Evolutionary conservation across 2,329 filamentous ascomycete species (phyloP).

Genomic region (Colletotrichum musae): DNA sequence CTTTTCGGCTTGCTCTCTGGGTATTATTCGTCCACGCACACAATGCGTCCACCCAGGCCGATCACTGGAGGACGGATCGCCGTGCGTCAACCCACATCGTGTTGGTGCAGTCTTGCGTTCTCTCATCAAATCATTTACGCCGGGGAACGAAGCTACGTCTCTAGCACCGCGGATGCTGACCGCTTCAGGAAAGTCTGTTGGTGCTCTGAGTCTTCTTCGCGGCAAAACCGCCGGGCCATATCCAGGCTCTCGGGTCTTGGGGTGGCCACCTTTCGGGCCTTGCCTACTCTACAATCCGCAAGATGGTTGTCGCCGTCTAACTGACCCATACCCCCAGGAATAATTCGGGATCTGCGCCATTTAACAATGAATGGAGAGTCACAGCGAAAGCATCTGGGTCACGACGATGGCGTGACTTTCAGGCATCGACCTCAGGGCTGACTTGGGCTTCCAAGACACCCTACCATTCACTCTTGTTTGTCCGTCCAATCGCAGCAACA

Average conservation of each 20-base stretch:
- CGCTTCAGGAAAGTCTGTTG: conserved; percentile 36
- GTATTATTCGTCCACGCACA: conserved; percentile 3
- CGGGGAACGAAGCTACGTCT: conserved; percentile 19
- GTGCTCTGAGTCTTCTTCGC: conserved; percentile 34
- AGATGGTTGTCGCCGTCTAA: not conserved
- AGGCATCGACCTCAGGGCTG: conserved; percentile 9
- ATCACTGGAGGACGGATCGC: conserved; percentile 20
- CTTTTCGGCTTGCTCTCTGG: not conserved
- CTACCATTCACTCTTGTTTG: not conserved
- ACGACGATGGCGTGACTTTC: not conserved
- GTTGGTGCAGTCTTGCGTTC: conserved; percentile 27
- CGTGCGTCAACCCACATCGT: conserved; percentile 28
- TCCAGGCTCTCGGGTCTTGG: conserved; percentile 32
- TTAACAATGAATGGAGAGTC: not conserved
- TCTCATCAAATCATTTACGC: conserved; percentile 25
- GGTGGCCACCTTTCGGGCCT: conserved; percentile 2
- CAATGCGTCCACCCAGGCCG: conserved; percentile 10
- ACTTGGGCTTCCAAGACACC: not conserved
- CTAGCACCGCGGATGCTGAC: conserved; percentile 26
- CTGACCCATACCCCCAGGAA: not conserved
- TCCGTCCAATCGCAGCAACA: not conserved
- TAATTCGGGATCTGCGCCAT: not conserved
- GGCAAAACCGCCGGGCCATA: conserved; percentile 35
- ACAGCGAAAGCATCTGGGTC: not conserved
- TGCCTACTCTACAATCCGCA: conserved; percentile 2